Base-by-base conservation (phyloP, 2,329 filamentous ascomycete species). In the Trichoderma pleuroti region DNA sequence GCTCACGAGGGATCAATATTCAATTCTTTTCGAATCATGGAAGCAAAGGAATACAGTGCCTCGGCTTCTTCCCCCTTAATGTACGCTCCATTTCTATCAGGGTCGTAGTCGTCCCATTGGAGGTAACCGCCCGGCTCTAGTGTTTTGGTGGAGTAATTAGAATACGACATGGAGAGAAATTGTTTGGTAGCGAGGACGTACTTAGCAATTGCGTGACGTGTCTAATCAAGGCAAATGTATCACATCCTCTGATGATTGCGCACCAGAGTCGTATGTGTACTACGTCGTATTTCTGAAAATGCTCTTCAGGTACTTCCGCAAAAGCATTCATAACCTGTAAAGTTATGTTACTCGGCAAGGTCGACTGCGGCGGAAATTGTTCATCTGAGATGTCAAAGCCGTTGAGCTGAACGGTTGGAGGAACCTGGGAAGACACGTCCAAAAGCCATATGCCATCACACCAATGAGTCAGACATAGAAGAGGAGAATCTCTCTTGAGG, bases 311-410 rank as follows among this genome's bases (percentile, higher is more conserved):
- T 9, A 69, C 59, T 12, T 57, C 49, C 3, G 14, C 57, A 24
- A 64, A 64, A 7, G 59, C 32, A 42, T 71, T 42, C 57, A 69
- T 46, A 5, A 62, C 30, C 12, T 28, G 24, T 5, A 71, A 10
- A 21, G 21, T 39, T 18, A 71, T 21, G 26, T 71, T 69, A 9
- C 9, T 28, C 5, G 70, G 65, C 32, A 56, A n/a, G 1, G 26
- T 36, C 5, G 32, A 49, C 21, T 64, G 21, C 11, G 24, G 18
- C 3, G 59, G 59, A 36, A 65, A 70, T 32, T 69, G 70, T 16
- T 26, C 26, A 12, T 63, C 66, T 9, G 70, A 71, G n/a, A 69
- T 71, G 59, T 70, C 70, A 32, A 57, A 69, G 4, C 65, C 70
- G 26, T 70, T 28, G 11, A 71, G 24, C 0, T 66, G 39, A 18